Percentiles rank a stretch among this genome's conserved stretches.
Conservation (phyloP, 2,329 filamentous ascomycete genomes). For the Delphinella strobiligena region DNA sequence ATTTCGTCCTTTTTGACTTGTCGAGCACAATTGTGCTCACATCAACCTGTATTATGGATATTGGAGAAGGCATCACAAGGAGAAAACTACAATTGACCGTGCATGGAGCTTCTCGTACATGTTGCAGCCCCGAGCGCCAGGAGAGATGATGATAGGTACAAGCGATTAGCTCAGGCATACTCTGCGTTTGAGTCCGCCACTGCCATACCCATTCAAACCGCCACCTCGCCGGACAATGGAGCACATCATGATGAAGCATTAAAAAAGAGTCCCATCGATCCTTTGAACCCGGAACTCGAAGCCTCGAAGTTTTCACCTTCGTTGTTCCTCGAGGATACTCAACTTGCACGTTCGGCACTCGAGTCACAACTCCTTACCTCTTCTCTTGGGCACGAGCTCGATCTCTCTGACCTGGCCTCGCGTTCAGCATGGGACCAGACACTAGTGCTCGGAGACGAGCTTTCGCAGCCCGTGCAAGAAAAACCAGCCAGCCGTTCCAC, state of each 20-base stretch:
- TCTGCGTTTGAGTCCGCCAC: constrained; percentile 19
- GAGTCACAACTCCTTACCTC: constrained; percentile 29
- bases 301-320: background rate
- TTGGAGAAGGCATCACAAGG: background rate
- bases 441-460: background rate
- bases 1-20: no score
- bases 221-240: background rate
- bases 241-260: no score
- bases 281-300: no score
- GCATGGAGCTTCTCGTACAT: constrained; percentile 32
- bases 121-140: constrained; percentile 30
- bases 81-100: background rate
- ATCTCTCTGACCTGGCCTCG: background rate
- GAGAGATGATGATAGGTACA: constrained; percentile 29
- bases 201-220: background rate
- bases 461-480: no score
- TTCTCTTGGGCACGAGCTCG: constrained; percentile 9
- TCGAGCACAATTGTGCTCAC: background rate
- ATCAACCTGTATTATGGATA: constrained; percentile 2
- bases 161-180: constrained; percentile 29
- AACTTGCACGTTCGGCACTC: constrained; percentile 27
- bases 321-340: constrained; percentile 30
- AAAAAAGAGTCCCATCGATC: no score
- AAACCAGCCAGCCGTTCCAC: no score
- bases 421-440: background rate